Evolutionary conservation across 2,329 filamentous ascomycete genomes (phyloP), one percentile per base, ranked within the genome.

Genomic region (Pseudogymnoascus sp.): DNA sequence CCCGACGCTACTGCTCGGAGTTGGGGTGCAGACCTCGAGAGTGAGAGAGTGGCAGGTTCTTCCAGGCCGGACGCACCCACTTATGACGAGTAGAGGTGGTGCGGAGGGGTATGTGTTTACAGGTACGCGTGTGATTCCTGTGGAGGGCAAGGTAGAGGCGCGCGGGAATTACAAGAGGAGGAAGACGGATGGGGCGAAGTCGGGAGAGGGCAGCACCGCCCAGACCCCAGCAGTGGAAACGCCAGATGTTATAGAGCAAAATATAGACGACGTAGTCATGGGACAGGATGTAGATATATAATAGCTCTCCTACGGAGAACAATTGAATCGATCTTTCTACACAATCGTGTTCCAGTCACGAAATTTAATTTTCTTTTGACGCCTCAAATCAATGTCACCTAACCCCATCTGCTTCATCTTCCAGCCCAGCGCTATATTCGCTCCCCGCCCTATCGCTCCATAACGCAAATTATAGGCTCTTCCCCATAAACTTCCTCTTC

Each of bases 401-500:
- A 15, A 10, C 7, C 27, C 44, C 29, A n/a, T 33, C 29, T 4
- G 31, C 44, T 51, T 55, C 44, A 7, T 17, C 29, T n/a, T 55
- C 17, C 29, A 7, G 1, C n/a, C 4, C 1, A 6, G n/a, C 27
- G 6, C 21, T 55, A n/a, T 55, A 17, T 31, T 33, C 27, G 31
- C 36, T 29, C 15, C 36, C 17, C 6, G 17, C 1, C 25, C 2
- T n/a, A 4, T 39, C 25, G n/a, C 58, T n/a, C 4, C 15, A 3
- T 35, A 58, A 25, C 17, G 29, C 15, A 39, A 13, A 36, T 75
- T 81, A 92, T 77, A 94, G 79, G 68, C 85, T 84, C 85, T 97
- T 97, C 75, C 92, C 92, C 94, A 99, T 97, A 74, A 99, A 99
- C 85, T 97, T 97, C 79, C 94, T 88, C 87, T 97, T 97, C 61